phyloP scores from a whole-genome alignment of 2,329 filamentous ascomycete species.

The Arthrobotrys sphaeroides region DNA sequence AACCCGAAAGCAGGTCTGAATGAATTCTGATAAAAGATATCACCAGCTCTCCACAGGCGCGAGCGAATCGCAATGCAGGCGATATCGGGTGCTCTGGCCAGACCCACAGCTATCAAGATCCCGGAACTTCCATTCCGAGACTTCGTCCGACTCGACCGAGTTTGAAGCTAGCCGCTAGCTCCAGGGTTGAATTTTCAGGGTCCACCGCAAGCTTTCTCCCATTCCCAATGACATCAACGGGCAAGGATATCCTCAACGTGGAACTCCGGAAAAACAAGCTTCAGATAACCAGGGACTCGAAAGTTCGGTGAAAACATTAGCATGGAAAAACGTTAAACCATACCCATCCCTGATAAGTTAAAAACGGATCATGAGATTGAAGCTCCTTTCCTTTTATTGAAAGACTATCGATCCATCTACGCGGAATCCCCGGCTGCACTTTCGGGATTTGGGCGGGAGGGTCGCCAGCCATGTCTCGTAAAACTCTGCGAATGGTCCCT shows the following conservation, averaged over 20 bases:
- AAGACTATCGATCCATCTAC: not conserved
- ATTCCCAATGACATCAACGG: not conserved
- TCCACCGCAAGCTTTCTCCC: slow-evolving; percentile 1
- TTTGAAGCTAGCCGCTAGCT: not conserved
- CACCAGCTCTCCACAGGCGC: too few relatives aligned
- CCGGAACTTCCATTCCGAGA: not conserved
- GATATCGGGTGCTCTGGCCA: too few relatives aligned
- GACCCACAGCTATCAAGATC: not conserved
- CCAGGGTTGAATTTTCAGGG: not conserved
- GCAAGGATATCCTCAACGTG: not conserved
- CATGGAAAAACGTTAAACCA: not conserved
- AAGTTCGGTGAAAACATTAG: not conserved
- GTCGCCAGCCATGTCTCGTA: not conserved
- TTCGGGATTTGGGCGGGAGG: slow-evolving; percentile 27
- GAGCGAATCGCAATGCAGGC: too few relatives aligned
- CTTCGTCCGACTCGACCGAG: not conserved
- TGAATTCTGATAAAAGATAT: too few relatives aligned
- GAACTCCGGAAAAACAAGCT: not conserved
- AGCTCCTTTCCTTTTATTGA: not conserved
- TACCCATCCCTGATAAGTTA: not conserved
- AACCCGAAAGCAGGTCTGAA: too few relatives aligned
- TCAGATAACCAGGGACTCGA: not conserved
- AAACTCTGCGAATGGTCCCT: too few relatives aligned
- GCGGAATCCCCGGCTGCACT: slow-evolving; percentile 13
- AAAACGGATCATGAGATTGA: not conserved